Evolutionary conservation across 495 filamentous ascomycete genomes (phyloP).

Genomic region (Podospora bellae-mahoneyi): DNA sequence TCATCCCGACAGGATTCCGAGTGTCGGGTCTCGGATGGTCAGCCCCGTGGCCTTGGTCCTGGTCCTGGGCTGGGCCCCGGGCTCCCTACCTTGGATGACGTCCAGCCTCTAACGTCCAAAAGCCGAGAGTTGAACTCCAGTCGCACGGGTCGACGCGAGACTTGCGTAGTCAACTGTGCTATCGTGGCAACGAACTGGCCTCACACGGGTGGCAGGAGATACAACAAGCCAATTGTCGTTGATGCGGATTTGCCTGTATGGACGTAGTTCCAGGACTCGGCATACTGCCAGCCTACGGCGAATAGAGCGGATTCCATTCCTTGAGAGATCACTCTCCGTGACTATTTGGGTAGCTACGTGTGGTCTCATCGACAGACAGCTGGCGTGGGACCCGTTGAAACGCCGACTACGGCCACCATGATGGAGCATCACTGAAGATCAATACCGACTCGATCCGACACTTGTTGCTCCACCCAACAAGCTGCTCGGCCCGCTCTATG

Average conservation of each 20-base stretch:
- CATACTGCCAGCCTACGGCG: not conserved
- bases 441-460: not conserved
- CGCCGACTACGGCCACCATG: not conserved
- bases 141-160: constrained; percentile 54
- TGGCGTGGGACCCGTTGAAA: not conserved
- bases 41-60: not conserved
- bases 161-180: constrained; percentile 73
- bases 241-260: constrained; percentile 68
- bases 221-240: constrained; percentile 74
- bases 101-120: not conserved
- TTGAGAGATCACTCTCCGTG: not conserved
- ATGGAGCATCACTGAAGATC: not conserved
- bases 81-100: not conserved
- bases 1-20: not conserved
- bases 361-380: not conserved
- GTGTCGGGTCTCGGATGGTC: not conserved
- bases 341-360: not conserved
- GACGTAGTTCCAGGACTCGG: not conserved
- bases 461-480: not conserved
- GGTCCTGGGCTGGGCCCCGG: no score
- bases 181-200: constrained; percentile 67
- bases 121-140: not conserved
- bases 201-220: constrained; percentile 52
- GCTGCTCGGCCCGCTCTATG: not conserved
- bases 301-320: not conserved